A percentile compares a stretch with the other conserved stretches of the same genome.
Conservation (phyloP, 345 rosid genomes). For the Dovyalis caffra region DNA sequence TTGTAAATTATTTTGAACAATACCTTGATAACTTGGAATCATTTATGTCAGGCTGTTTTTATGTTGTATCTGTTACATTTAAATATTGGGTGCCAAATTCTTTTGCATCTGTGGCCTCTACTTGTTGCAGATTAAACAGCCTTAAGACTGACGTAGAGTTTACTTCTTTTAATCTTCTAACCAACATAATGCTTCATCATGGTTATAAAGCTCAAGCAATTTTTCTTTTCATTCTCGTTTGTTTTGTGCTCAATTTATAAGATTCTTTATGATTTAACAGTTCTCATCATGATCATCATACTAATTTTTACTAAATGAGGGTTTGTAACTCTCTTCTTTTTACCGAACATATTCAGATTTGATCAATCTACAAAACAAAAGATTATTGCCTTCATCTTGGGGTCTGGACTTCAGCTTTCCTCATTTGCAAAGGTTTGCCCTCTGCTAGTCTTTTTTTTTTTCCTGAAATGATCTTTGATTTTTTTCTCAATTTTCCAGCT, state of each 20-base stretch:
- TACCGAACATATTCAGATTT: slow-evolving; percentile 45
- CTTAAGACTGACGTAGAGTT: neutral
- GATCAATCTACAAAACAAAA: slow-evolving; percentile 61
- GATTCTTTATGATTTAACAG: neutral
- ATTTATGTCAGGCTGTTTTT: neutral
- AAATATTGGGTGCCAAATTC: neutral
- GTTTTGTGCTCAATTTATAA: neutral
- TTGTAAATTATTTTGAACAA: neutral
- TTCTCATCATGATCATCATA: neutral
- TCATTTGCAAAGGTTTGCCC: slow-evolving; percentile 67
- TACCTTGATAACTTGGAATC: neutral
- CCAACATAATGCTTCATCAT: neutral
- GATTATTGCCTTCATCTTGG: slow-evolving; percentile 56
- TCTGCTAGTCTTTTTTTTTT: neutral
- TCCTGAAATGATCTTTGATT: too few relatives aligned
- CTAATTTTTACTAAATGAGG: neutral
- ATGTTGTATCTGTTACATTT: neutral
- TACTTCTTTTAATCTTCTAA: neutral
- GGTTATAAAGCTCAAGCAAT: neutral
- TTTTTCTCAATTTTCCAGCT: neutral
- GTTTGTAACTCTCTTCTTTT: neutral
- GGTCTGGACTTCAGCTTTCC: slow-evolving; percentile 55
- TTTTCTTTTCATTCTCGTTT: neutral
- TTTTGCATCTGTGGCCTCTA: neutral
- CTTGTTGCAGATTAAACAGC: neutral